Percentiles rank a stretch among this genome's conserved stretches.
phyloP scores from a whole-genome alignment of 2,329 filamentous ascomycete species.

The Sarocladium kiliense region DNA sequence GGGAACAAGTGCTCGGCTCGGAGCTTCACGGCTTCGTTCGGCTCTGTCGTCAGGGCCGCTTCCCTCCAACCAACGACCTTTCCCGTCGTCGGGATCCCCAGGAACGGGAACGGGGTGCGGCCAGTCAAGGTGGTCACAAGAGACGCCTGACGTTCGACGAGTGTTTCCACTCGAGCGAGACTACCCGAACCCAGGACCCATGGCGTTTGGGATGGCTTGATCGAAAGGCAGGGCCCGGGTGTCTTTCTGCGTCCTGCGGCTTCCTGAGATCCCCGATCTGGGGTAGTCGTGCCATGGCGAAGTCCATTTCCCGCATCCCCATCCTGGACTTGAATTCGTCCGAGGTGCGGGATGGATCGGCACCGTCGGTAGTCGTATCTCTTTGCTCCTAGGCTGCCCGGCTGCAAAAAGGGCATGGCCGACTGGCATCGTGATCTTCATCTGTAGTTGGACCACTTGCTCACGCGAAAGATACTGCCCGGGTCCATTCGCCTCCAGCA shows the following conservation, averaged over 20 bases:
- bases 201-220: background rate
- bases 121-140: too few relatives aligned
- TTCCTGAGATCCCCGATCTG: constrained; percentile 8
- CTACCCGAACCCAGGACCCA: background rate
- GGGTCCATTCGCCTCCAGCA: constrained; percentile 10
- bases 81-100: constrained; percentile 4
- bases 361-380: background rate
- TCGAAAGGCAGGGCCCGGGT: background rate
- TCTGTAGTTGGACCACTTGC: background rate
- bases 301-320: background rate
- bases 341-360: constrained; percentile 1
- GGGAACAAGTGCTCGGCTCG: constrained; percentile 9
- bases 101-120: background rate
- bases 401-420: background rate
- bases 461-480: constrained; percentile 10
- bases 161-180: background rate
- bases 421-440: background rate
- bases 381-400: background rate
- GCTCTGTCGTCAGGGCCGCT: background rate
- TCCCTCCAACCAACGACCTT: background rate
- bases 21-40: constrained; percentile 13
- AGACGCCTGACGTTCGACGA: background rate
- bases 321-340: background rate
- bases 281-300: background rate
- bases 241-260: constrained; percentile 4